Evolutionary conservation across 192 early-diverging fungal genomes (phyloP), one percentile per base, ranked within the genome.

Genomic region (Gaertneriomyces sp.): DNA sequence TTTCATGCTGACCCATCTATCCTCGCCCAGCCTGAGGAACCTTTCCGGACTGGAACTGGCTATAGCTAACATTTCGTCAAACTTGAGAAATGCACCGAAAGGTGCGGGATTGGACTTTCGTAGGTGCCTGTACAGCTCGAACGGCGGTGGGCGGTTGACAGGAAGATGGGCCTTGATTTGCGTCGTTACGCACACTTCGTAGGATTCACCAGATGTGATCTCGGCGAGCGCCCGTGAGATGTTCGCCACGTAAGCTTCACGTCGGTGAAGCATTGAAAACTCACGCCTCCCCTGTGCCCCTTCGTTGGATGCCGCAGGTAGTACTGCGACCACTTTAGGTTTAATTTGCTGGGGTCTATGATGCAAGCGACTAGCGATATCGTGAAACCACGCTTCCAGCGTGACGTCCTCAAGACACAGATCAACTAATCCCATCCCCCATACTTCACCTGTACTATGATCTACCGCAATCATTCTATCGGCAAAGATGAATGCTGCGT

Each of bases 121-220:
- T 42, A 98, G 61, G 39, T 72, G 69, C 11, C 66, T 64, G 71
- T 96, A 96, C 5, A 93, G 55, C 5, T 75, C 72, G 56, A 69
- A 71, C 14, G 76, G 58, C 33, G 63, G 38, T 5, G 59, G 50
- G 6, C 16, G 14, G 10, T 25, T 19, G 4, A 20, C 16, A 14
- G 63, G 55, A 6, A 74, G 19, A 16, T 8, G 19, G 0, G 43
- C 42, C 4, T 7, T 46, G 33, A 94, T 84, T 49, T 91, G 90
- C 2, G 90, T 96, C 0, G 96, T 98, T 53, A 98, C 64, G 69
- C 93, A 95, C 2, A 96, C 73, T 68, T 98, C 96, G 74, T 98
- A 98, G n/a, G 93, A 88, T 68, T 98, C 94, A 44, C 96, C 96
- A 52, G 84, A 80, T 0, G 75, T 47, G 58, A 98, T 98, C 43